phyloP scores from a whole-genome alignment of 164 flowering plant genomes.

The Protea cynaroides region DNA sequence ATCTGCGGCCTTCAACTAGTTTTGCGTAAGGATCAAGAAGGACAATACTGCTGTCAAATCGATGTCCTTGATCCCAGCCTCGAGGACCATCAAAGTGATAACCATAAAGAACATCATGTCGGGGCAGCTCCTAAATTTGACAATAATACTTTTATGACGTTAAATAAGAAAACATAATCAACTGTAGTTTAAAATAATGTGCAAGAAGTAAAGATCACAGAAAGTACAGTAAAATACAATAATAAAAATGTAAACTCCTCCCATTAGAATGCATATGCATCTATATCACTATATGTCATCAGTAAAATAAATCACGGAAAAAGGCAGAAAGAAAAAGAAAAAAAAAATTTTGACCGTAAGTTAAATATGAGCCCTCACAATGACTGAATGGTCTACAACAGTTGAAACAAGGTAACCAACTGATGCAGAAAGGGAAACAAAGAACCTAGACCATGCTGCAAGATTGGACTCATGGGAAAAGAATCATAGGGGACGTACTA shows the following conservation, averaged over 20 bases:
- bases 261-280: background rate
- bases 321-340: no score
- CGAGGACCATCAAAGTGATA: constrained; percentile 85
- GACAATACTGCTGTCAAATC: constrained; percentile 64
- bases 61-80: constrained; percentile 81
- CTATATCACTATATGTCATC: background rate
- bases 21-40: constrained; percentile 95
- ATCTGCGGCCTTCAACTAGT: constrained; percentile 72
- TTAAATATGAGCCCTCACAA: no score
- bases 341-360: no score
- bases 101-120: constrained; percentile 72
- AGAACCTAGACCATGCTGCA: no score
- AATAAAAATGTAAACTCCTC: background rate
- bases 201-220: background rate
- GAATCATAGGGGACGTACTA: no score
- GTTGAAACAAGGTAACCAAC: no score
- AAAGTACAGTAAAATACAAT: background rate
- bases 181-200: background rate
- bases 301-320: background rate
- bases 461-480: no score
- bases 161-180: background rate
- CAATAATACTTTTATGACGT: background rate
- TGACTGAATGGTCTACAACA: no score
- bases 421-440: no score
- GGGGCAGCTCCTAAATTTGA: constrained; percentile 60